phyloP scores from a whole-genome alignment of 208 protist species.

The Leishmania major region DNA sequence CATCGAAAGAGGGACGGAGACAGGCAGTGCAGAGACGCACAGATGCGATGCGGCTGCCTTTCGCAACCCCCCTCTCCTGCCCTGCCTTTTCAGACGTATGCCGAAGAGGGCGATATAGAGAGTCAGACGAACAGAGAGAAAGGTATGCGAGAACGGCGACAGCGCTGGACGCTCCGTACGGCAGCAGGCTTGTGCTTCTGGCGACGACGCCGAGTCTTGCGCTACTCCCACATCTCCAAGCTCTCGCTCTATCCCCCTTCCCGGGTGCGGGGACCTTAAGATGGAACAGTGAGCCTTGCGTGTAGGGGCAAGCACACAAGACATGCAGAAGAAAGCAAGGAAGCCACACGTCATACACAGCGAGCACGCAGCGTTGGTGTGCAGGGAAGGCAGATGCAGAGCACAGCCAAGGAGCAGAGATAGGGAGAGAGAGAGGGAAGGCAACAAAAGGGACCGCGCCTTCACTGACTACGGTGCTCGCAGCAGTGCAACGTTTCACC shows the following conservation, averaged over 20 bases:
- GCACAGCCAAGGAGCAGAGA: neutral
- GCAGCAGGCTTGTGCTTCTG: neutral
- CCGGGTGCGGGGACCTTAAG: neutral
- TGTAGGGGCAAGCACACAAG: neutral
- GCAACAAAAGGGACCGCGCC: neutral
- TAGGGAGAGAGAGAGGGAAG: neutral
- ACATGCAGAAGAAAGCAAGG: neutral
- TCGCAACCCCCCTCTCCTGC: no score
- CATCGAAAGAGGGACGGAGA: neutral
- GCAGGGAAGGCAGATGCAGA: neutral
- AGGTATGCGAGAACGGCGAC: neutral
- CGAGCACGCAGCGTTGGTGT: neutral
- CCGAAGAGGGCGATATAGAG: neutral
- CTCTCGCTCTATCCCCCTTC: neutral
- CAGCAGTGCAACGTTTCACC: neutral
- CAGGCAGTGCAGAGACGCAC: no score
- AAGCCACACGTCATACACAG: neutral
- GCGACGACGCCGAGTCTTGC: neutral
- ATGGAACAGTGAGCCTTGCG: neutral
- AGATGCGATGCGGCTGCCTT: neutral
- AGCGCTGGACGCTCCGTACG: neutral
- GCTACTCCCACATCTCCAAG: no score
- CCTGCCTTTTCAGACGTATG: neutral
- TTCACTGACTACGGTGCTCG: neutral
- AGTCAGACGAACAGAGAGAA: no score